Evolutionary conservation across 495 filamentous ascomycete species (phyloP).

Genomic region (Lentithecium fluviatile): DNA sequence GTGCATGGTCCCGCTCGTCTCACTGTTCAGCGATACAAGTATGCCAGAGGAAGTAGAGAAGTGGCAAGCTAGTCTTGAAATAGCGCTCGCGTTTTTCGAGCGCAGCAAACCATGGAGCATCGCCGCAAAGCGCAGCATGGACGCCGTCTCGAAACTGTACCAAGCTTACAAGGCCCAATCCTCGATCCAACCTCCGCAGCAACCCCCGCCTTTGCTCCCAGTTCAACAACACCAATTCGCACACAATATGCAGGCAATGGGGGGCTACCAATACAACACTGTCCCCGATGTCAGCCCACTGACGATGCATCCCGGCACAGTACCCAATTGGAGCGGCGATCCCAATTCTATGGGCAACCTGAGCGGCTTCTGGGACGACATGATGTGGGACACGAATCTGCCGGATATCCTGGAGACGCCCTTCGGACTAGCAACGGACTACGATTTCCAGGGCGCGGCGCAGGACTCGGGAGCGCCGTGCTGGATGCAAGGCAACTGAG

Average conservation of each 20-base stretch:
- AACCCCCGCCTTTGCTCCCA: background rate
- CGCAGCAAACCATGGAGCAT: conserved; percentile 69
- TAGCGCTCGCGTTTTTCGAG: conserved; percentile 64
- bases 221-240: background rate
- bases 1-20: conserved; percentile 72
- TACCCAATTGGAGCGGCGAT: conserved; percentile 16
- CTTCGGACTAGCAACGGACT: conserved; percentile 27
- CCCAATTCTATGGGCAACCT: conserved; percentile 24
- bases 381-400: conserved; percentile 42
- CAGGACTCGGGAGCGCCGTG: conserved; percentile 27
- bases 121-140: conserved; percentile 65
- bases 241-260: background rate
- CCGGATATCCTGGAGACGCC: conserved; percentile 36
- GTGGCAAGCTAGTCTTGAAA: conserved; percentile 59
- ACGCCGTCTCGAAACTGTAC: conserved; percentile 68
- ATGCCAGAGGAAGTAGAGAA: conserved; percentile 38
- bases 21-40: conserved; percentile 48
- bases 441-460: conserved; percentile 30
- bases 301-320: conserved; percentile 15
- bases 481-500: conserved; percentile 35
- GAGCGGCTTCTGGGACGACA: conserved; percentile 41
- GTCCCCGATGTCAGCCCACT: conserved; percentile 22
- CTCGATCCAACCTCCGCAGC: background rate
- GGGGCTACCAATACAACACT: conserved; percentile 18
- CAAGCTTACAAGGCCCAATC: conserved; percentile 51